Conservation (phyloP, 108 stramenopile species). For the Skeletonema potamos region DNA sequence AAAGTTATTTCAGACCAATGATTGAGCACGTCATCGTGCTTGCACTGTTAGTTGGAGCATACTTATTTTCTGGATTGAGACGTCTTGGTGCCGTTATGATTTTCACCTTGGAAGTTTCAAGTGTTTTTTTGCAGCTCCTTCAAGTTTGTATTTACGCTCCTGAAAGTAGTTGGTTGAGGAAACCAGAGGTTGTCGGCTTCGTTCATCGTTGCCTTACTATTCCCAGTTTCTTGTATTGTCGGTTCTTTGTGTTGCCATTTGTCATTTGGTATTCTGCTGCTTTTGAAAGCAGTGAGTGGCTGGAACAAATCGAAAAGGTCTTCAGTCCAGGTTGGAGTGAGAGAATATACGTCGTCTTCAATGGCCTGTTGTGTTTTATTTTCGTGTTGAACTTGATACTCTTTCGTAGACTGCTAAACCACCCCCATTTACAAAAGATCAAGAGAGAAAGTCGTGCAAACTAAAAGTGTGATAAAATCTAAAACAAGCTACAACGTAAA, state of each 20-base stretch:
- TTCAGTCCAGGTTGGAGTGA: slow-evolving; percentile 57
- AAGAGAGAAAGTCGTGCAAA: not conserved
- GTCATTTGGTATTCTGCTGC: slow-evolving; percentile 69
- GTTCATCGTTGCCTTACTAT: slow-evolving; percentile 62
- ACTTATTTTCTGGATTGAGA: slow-evolving; percentile 69
- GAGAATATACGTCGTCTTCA: slow-evolving; percentile 53
- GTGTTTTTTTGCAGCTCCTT: slow-evolving; percentile 66
- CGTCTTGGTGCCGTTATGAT: slow-evolving; percentile 73
- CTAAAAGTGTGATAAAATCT: not conserved
- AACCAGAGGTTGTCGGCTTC: slow-evolving; percentile 29
- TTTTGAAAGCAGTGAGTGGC: slow-evolving; percentile 72
- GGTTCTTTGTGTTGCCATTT: slow-evolving; percentile 76
- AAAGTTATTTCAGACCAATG: slow-evolving; percentile 49
- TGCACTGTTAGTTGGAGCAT: slow-evolving; percentile 52
- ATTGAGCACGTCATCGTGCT: slow-evolving; percentile 67
- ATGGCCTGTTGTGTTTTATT: slow-evolving; percentile 49
- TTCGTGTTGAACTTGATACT: slow-evolving; percentile 61
- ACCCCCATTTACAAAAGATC: slow-evolving; percentile 55
- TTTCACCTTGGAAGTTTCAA: slow-evolving; percentile 72
- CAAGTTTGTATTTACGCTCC: slow-evolving; percentile 78
- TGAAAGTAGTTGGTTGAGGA: slow-evolving; percentile 27
- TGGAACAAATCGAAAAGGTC: slow-evolving; percentile 78
- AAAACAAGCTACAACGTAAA: too few species aligned
- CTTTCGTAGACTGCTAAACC: slow-evolving; percentile 57
- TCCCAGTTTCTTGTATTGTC: slow-evolving; percentile 66